phyloP scores from a whole-genome alignment of 2,329 filamentous ascomycete genomes.

The Myriosclerotinia scirpicola region DNA sequence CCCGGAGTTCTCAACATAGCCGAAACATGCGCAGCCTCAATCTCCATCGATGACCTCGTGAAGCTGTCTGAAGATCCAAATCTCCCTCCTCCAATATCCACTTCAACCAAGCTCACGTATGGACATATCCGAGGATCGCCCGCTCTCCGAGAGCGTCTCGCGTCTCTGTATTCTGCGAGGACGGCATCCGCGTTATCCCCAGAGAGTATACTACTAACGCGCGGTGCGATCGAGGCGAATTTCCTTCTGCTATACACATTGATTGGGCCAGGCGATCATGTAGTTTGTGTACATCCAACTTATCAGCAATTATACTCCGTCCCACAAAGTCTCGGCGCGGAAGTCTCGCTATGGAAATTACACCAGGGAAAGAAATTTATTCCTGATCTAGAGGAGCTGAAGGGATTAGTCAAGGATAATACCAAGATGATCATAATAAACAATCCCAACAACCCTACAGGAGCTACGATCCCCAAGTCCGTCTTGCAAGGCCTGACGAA shows the following conservation, averaged over 20 bases:
- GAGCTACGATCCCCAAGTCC: constrained; percentile 63
- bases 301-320: constrained; percentile 83
- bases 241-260: constrained; percentile 75
- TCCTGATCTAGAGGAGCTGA: constrained; percentile 65
- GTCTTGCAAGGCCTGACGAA: constrained; percentile 62
- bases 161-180: constrained; percentile 62
- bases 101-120: constrained; percentile 66
- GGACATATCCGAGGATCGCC: constrained; percentile 69
- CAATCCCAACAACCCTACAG: constrained; percentile 83
- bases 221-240: constrained; percentile 83
- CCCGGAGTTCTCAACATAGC: constrained; percentile 67
- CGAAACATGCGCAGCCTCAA: constrained; percentile 74
- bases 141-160: constrained; percentile 62
- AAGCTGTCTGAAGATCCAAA: constrained; percentile 57
- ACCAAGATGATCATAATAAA: constrained; percentile 71
- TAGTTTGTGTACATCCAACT: constrained; percentile 82
- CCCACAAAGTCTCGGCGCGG: constrained; percentile 70
- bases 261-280: constrained; percentile 73
- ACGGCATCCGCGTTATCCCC: constrained; percentile 47
- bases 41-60: constrained; percentile 68
- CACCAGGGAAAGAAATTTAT: constrained; percentile 63
- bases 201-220: constrained; percentile 72
- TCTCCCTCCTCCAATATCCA: constrained; percentile 47
- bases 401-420: constrained; percentile 62
- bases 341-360: constrained; percentile 75